phyloP scores from a whole-genome alignment of 768 basidiomycete species.

The Suillus hirtellus region DNA sequence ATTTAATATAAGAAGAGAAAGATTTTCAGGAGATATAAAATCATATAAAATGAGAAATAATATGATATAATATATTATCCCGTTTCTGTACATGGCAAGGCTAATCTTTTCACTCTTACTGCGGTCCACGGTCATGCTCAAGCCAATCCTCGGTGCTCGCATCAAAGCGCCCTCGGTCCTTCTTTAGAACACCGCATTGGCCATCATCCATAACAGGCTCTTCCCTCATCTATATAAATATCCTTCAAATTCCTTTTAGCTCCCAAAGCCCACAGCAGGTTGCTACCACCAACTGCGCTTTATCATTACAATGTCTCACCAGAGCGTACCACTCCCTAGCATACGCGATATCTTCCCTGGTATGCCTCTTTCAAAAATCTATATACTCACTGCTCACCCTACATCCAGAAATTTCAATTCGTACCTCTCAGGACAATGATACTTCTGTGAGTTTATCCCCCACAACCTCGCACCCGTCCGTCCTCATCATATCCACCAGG shows the following conservation, averaged over 20 bases:
- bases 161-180: conserved; percentile 26
- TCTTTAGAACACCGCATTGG: conserved; percentile 21
- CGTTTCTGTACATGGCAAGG: conserved; percentile 11
- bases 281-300: neutral
- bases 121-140: conserved; percentile 26
- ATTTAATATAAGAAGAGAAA: conserved; percentile 15
- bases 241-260: conserved; percentile 12
- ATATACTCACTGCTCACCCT: neutral
- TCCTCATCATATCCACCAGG: neutral
- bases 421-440: neutral
- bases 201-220: conserved; percentile 15
- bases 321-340: conserved; percentile 42
- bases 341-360: conserved; percentile 60
- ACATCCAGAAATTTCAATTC: conserved; percentile 2
- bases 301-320: conserved; percentile 21
- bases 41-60: too few species aligned
- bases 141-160: conserved; percentile 13
- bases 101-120: conserved; percentile 11
- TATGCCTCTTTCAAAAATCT: conserved; percentile 18
- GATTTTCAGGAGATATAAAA: conserved; percentile 19
- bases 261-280: conserved; percentile 7
- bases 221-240: conserved; percentile 19
- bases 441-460: neutral
- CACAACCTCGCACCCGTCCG: too few species aligned
- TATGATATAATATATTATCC: too few species aligned